These are phyloP conservation scores for Aureobasidium sp. DNA, from an alignment of 2,329 filamentous ascomycete genomes.

Conservation along the genomic window DNA sequence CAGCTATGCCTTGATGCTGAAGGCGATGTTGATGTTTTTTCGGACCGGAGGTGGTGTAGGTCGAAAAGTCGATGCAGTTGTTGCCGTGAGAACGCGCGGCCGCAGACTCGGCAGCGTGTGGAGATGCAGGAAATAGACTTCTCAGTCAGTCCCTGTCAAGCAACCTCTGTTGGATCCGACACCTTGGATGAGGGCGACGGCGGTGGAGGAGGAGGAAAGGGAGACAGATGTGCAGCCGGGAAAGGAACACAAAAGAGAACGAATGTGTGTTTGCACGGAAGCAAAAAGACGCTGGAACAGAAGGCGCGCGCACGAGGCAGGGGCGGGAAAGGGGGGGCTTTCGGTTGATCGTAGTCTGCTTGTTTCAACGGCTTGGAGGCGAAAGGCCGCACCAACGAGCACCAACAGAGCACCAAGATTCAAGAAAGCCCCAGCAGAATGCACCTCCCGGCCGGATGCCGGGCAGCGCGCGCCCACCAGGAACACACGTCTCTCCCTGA, in stretches of 20 bases:
- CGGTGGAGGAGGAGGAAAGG: background rate
- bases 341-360: slow-evolving; percentile 14
- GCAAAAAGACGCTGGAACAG: slow-evolving; percentile 14
- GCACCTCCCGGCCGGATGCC: slow-evolving; percentile 4
- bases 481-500: slow-evolving; percentile 4
- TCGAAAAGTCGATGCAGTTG: slow-evolving; percentile 14
- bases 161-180: slow-evolving; percentile 10
- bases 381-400: slow-evolving; percentile 8
- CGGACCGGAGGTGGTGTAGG: slow-evolving; percentile 3
- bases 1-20: background rate
- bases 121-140: background rate
- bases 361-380: slow-evolving; percentile 16
- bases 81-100: slow-evolving; percentile 17
- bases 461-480: slow-evolving; percentile 1
- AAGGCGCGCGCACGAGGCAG: slow-evolving; percentile 16
- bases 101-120: slow-evolving; percentile 7
- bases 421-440: background rate
- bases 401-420: background rate
- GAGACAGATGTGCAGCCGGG: slow-evolving; percentile 7
- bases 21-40: slow-evolving; percentile 11
- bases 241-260: slow-evolving; percentile 9
- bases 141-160: slow-evolving; percentile 4
- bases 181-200: slow-evolving; percentile 7
- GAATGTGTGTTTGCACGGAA: background rate
- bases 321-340: slow-evolving; percentile 15